Base-by-base conservation (phyloP, 2,329 filamentous ascomycete genomes). In the Chrysosporium keratinophilum region DNA sequence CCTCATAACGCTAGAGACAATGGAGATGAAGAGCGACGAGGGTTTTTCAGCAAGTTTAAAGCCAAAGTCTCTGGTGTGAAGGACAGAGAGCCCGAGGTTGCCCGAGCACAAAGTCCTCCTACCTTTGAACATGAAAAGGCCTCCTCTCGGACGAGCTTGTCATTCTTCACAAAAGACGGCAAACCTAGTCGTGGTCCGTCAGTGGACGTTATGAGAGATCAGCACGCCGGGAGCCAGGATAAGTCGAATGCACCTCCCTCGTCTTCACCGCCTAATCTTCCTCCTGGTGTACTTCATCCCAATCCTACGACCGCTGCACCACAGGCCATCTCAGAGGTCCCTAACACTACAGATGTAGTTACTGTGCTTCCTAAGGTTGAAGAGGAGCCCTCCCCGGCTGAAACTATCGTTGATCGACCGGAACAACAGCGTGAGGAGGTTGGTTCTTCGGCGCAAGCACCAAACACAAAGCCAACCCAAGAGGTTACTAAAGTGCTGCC, bases 21-120 rank as follows among this genome's bases (percentile, higher is more conserved):
- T 1, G 43, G 15, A 1, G 75, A 76, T 47, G 65, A 71, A 1
- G 76, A 81, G 58, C 81, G 78, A 66, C 82, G 78, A 57, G 78
- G 80, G 1, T 74, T 81, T 1, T 78, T 85, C 59, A 79, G 77
- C 5, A 85, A 83, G 73, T 77, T 85, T 59, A 78, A 82, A 58
- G 80, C 78, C 58, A 85, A 83, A 67, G 74, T 84, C 54, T 75
- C 72, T 31, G 80, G 82, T 42, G 76, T 78, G 31, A 76, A 75
- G 55, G 76, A 78, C 31, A 71, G 73, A 54, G 74, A 78, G 37
- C 74, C 72, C 17, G 79, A 79, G 60, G 76, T 76, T 58, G 75
- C 73, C 50, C 68, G 74, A 19, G 72, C 76, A 14, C 77, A 76
- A 62, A 79, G 76, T 55, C 77, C 78, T 10, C 73, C 71, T 5